A percentile compares a stretch with the other conserved stretches of the same genome.
Evolutionary conservation across 257 asterid genomes (phyloP).

Genomic region (Leonotis leonurus): DNA sequence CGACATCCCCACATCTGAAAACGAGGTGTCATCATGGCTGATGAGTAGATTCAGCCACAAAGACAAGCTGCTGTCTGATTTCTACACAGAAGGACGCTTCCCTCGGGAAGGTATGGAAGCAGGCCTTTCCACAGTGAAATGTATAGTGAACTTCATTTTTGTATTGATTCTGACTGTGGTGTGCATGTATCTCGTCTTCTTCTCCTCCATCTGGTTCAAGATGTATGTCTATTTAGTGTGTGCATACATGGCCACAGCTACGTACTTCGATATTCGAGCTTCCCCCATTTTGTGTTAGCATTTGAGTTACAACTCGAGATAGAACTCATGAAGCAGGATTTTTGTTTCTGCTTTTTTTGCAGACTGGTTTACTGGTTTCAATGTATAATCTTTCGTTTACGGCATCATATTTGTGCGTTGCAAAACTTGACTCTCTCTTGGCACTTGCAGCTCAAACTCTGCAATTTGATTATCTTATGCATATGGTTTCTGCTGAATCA

Average conservation of each 20-base stretch:
- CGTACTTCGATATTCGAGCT: constrained; percentile 54
- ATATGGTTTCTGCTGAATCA: too few species aligned
- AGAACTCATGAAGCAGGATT: background rate
- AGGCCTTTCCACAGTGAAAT: constrained; percentile 45
- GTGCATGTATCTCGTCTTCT: constrained; percentile 54
- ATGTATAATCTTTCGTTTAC: background rate
- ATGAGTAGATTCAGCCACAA: constrained; percentile 54
- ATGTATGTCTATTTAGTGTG: constrained; percentile 58
- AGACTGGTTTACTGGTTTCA: background rate
- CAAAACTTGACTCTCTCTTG: too few species aligned
- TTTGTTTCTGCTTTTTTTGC: background rate
- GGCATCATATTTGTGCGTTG: background rate
- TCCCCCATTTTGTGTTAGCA: constrained; percentile 32
- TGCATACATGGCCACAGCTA: constrained; percentile 49
- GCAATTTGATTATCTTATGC: too few species aligned
- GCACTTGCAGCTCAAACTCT: background rate
- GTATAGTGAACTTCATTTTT: constrained; percentile 42
- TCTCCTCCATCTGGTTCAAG: constrained; percentile 69
- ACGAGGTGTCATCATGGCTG: constrained; percentile 55
- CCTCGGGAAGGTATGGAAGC: constrained; percentile 55
- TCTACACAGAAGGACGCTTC: constrained; percentile 55
- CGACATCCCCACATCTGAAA: constrained; percentile 57
- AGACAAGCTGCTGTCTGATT: constrained; percentile 60
- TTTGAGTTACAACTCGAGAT: background rate
- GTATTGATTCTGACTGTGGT: constrained; percentile 45